Evolutionary conservation across 345 rosid genomes (phyloP).

Genomic region (Euphorbia pulcherrima): DNA sequence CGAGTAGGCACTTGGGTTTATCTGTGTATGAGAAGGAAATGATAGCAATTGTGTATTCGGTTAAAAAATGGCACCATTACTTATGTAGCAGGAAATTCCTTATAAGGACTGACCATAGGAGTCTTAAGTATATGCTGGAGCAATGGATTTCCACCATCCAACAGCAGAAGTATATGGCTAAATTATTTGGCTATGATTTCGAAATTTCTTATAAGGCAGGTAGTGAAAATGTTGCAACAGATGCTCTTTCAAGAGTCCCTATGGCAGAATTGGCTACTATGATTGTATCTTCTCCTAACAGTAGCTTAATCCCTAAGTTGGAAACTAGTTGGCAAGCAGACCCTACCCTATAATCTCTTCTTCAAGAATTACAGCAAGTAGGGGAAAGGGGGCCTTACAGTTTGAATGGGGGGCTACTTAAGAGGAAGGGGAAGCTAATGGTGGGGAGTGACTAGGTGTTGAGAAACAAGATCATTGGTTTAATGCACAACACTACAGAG

Average conservation of each 20-base stretch:
- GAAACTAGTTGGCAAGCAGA: not conserved
- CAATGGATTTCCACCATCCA: no score
- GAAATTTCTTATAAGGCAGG: not conserved
- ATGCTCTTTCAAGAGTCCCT: not conserved
- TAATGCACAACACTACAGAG: not conserved
- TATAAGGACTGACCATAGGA: not conserved
- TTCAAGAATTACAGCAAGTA: not conserved
- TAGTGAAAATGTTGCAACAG: not conserved
- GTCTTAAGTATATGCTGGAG: no score
- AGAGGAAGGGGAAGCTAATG: not conserved
- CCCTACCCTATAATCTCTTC: no score
- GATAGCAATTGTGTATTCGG: not conserved
- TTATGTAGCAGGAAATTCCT: not conserved
- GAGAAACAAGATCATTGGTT: not conserved
- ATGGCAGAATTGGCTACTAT: no score
- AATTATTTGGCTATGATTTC: no score
- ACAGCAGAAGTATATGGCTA: no score
- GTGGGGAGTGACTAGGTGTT: not conserved
- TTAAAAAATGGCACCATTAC: not conserved
- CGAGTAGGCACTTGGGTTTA: not conserved
- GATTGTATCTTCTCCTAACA: not conserved
- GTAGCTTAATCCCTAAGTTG: not conserved
- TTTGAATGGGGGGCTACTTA: not conserved
- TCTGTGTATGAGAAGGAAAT: slow-evolving; percentile 9
- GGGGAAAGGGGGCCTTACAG: no score